Evolutionary conservation across 2,329 filamentous ascomycete species (phyloP), one percentile per base, ranked within the genome.

Genomic region (Periconia digitata): DNA sequence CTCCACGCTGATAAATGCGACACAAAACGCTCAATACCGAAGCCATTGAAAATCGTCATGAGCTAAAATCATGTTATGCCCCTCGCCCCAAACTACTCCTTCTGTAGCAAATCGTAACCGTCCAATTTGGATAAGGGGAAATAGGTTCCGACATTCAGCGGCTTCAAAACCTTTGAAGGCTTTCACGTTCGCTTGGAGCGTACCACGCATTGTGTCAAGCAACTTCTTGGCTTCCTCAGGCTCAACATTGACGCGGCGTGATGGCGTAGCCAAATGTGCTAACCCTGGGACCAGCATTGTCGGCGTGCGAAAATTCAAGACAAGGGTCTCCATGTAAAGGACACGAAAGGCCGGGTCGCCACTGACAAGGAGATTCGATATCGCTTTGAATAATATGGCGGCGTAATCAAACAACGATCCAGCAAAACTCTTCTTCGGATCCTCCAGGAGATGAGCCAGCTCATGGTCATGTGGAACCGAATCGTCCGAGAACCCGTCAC

Each of bases 351-450:
- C 40, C 1, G 56, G 37, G 18, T 63, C 53, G 4, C 58, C 62
- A 12, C 54, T 37, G 6, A 51, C 53, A 8, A 65, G 53, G 2
- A 67, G 50, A 16, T 58, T 62, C 6, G 62, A 62, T 0, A 66
- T 46, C 1, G 62, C 56, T 43, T 64, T 65, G 17, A 67, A 52
- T 10, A 67, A 50, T 17, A 66, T 65, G 3, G 63, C 60, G 36
- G 65, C 59, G 49, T 67, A 67, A 36, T 66, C 60, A 47, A 67
- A 67, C 3, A 67, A 47, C 27, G 65, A 62, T 29, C 53, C 53
- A 1, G 63, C 64, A 39, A 67, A 66, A 37, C 56, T 62, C 18
- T 60, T 46, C 1, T 60, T 56, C 6, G 55, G 50, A 39, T 67
- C 55, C 27, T 64, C 63, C 5, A 66, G 47, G 10, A 67, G 45